Percentiles rank a stretch among this genome's conserved stretches.
phyloP scores from a whole-genome alignment of 345 rosid genomes.

The Eucalyptus polyanthemos region DNA sequence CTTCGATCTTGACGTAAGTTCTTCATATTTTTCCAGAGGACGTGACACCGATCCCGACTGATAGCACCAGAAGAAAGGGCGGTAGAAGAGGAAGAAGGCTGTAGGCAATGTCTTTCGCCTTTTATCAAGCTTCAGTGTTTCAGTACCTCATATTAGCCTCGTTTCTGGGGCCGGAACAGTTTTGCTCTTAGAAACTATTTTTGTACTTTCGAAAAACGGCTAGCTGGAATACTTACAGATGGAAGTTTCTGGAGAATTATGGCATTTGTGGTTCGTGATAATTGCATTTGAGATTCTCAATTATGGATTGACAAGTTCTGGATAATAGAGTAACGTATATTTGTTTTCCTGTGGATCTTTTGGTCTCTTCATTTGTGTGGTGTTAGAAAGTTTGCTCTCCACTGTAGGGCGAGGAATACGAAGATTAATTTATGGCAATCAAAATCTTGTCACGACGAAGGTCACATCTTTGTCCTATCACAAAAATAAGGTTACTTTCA shows the following conservation, averaged over 20 bases:
- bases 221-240: neutral
- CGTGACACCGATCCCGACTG: slow-evolving; percentile 47
- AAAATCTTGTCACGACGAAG: neutral
- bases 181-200: neutral
- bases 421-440: neutral
- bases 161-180: neutral
- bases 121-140: neutral
- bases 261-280: neutral
- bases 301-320: neutral
- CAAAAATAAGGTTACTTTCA: neutral
- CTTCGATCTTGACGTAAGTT: neutral
- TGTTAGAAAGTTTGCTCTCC: neutral
- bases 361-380: neutral
- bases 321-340: neutral
- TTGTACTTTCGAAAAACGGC: neutral
- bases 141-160: neutral
- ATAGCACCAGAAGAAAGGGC: slow-evolving; percentile 57
- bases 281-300: neutral
- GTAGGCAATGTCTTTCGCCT: neutral
- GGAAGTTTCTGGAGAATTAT: neutral
- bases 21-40: slow-evolving; percentile 25
- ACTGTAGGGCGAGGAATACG: neutral
- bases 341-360: neutral
- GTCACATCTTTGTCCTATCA: neutral
- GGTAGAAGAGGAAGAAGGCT: slow-evolving; percentile 62